Evolutionary conservation across 371 early-diverging fungal species (phyloP).

Genomic region (Capniomyces stellatus): DNA sequence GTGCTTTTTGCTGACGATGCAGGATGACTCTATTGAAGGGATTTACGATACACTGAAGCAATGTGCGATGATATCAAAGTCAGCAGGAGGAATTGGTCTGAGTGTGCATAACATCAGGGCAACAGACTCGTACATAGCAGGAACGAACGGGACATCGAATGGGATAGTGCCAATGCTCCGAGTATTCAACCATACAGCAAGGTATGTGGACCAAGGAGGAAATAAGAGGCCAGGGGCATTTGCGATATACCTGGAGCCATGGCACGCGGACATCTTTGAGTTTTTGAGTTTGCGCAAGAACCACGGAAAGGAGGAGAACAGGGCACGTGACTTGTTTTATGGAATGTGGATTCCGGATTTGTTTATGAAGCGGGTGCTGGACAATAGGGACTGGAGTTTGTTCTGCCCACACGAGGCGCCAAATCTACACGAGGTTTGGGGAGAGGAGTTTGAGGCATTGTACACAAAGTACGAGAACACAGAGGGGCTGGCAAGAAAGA

Average conservation of each 20-base stretch:
- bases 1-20: constrained; percentile 94
- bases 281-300: constrained; percentile 98
- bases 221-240: constrained; percentile 99
- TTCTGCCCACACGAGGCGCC: constrained; percentile 97
- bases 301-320: constrained; percentile 94
- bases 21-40: constrained; percentile 95
- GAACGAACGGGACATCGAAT: constrained; percentile 94
- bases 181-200: constrained; percentile 95
- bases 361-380: constrained; percentile 97
- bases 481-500: constrained; percentile 61
- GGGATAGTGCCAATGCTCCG: constrained; percentile 98
- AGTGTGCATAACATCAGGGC: constrained; percentile 93
- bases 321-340: constrained; percentile 95
- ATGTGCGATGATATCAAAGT: constrained; percentile 96
- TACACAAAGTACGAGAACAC: constrained; percentile 81
- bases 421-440: constrained; percentile 85
- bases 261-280: constrained; percentile 98
- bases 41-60: constrained; percentile 96
- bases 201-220: constrained; percentile 98
- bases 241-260: constrained; percentile 98
- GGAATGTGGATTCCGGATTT: constrained; percentile 99
- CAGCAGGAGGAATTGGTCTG: constrained; percentile 97
- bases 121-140: constrained; percentile 90
- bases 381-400: constrained; percentile 87
- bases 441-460: constrained; percentile 83